Conservation (phyloP, 2,329 filamentous ascomycete genomes). For the Sarocladium brachiariae region DNA sequence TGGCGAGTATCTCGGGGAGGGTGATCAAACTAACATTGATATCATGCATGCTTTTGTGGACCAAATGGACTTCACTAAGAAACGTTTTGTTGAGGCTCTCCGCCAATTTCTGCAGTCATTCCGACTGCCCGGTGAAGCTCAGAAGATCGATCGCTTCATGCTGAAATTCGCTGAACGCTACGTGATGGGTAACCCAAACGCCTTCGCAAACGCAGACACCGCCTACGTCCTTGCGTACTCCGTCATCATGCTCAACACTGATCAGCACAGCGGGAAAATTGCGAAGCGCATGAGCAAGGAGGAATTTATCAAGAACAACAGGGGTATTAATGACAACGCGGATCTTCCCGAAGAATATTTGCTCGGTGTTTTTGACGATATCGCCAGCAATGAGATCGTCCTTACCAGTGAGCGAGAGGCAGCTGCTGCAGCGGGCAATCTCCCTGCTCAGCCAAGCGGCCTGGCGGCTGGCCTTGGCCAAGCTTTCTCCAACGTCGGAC, state of each 20-base stretch:
- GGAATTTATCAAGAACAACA: conserved; percentile 98
- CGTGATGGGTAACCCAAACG: conserved; percentile 88
- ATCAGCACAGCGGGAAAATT: conserved; percentile 86
- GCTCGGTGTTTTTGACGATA: conserved; percentile 84
- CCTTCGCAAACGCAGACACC: conserved; percentile 96
- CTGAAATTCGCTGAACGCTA: conserved; percentile 97
- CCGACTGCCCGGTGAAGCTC: conserved; percentile 87
- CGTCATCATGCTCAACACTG: conserved; percentile 93
- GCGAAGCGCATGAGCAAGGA: conserved; percentile 83
- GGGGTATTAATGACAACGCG: conserved; percentile 94
- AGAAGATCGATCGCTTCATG: conserved; percentile 99
- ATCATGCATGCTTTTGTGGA: conserved; percentile 99
- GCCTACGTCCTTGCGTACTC: conserved; percentile 95
- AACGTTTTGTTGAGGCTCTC: conserved; percentile 85
- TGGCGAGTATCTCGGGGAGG: conserved; percentile 91
- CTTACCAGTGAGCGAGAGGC: conserved; percentile 86
- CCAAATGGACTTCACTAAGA: conserved; percentile 85
- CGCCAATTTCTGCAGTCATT: conserved; percentile 92
- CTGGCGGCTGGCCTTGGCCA: conserved; percentile 80
- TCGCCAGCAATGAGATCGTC: conserved; percentile 85
- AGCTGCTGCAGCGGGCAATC: conserved; percentile 69
- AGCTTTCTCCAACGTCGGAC: conserved; percentile 82
- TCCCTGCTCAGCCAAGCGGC: conserved; percentile 54
- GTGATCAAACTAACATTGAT: conserved; percentile 85
- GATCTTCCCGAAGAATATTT: conserved; percentile 93